A percentile compares a stretch with the other conserved stretches of the same genome.
Evolutionary conservation across 1,139 yeast genomes (phyloP).

Genomic region (Groenewaldozyma auringiensis): DNA sequence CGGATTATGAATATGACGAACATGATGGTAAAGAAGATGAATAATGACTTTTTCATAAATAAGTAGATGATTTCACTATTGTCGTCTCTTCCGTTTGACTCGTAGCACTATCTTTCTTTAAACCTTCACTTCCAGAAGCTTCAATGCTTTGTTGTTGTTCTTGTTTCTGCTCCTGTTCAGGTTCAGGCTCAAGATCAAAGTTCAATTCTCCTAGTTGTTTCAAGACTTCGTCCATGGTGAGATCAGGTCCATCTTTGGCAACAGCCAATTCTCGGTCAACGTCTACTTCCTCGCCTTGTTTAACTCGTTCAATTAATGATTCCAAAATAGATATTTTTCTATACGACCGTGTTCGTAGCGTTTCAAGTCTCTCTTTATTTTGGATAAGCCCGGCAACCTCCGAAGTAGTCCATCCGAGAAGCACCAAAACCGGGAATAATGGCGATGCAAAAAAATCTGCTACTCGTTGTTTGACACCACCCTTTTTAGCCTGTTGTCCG

Average conservation of each 20-base stretch:
- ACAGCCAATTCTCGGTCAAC: conserved; percentile 12
- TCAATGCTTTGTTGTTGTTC: background rate
- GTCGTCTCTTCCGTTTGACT: background rate
- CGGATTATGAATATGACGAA: conserved; percentile 1
- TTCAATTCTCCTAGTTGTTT: conserved; percentile 14
- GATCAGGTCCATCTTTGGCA: conserved; percentile 5
- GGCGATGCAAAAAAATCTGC: conserved; percentile 1
- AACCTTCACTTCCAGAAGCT: no score
- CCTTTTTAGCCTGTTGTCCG: background rate
- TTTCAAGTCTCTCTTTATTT: conserved; percentile 12
- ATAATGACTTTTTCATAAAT: conserved; percentile 1
- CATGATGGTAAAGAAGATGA: conserved; percentile 7
- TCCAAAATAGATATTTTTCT: conserved; percentile 7
- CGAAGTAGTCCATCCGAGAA: conserved; percentile 15
- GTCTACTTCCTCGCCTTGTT: conserved; percentile 13
- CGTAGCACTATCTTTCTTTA: background rate
- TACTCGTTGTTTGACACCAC: conserved; percentile 1
- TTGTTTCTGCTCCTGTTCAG: background rate
- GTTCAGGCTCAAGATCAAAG: conserved; percentile 1
- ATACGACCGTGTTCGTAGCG: conserved; percentile 7
- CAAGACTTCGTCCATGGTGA: conserved; percentile 11
- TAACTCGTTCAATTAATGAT: conserved; percentile 7
- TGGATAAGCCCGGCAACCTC: conserved; percentile 16
- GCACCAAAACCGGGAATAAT: conserved; percentile 12
- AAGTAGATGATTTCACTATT: conserved; percentile 1